phyloP scores from a whole-genome alignment of 495 filamentous ascomycete genomes.

The Amphirosellinia nigrospora region DNA sequence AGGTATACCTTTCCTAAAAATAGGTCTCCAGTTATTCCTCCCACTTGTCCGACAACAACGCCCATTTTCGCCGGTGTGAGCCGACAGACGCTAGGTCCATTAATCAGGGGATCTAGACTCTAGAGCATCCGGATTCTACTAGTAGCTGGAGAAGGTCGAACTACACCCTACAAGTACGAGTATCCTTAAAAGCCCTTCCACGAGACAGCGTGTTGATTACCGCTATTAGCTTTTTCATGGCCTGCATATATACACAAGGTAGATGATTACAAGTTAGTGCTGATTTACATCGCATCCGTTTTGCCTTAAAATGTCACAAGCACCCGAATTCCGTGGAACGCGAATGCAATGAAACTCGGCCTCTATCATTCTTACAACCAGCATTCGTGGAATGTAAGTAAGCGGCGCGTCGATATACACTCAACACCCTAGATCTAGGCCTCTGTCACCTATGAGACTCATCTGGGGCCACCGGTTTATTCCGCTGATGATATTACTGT shows the following conservation, averaged over 20 bases:
- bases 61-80: background rate
- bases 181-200: background rate
- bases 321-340: background rate
- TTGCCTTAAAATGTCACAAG: background rate
- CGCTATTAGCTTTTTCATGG: background rate
- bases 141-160: background rate
- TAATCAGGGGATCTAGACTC: background rate
- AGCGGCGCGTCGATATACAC: background rate
- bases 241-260: background rate
- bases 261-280: background rate
- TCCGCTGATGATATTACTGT: background rate
- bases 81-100: background rate
- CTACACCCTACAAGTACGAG: background rate
- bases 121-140: background rate
- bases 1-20: background rate
- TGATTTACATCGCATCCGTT: constrained; percentile 8
- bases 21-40: background rate
- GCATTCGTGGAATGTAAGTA: background rate
- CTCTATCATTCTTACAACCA: background rate
- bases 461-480: background rate
- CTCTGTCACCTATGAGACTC: constrained; percentile 6
- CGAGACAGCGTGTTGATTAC: background rate
- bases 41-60: background rate
- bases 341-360: background rate
- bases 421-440: background rate